A percentile compares a stretch with the other conserved stretches of the same genome.
Evolutionary conservation across 805 yeast genomes (phyloP).

Genomic region (Teunomyces tritomae): DNA sequence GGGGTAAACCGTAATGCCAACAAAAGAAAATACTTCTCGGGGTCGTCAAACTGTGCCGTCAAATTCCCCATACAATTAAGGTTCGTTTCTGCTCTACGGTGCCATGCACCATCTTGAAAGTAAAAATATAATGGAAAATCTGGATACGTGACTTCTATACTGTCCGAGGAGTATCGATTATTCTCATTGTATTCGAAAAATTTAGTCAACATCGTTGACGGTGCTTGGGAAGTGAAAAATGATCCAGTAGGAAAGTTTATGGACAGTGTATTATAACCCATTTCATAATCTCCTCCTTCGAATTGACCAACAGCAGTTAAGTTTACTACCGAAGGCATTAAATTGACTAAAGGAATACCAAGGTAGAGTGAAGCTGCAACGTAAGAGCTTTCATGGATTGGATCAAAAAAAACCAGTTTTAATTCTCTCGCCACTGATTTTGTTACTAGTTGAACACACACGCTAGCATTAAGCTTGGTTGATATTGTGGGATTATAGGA

Average conservation of each 20-base stretch:
- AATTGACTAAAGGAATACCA: neutral
- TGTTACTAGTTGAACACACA: neutral
- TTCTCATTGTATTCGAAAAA: neutral
- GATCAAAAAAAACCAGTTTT: neutral
- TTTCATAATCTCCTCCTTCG: conserved; percentile 12
- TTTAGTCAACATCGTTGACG: neutral
- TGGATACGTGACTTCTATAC: neutral
- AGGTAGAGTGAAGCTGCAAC: neutral
- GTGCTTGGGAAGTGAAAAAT: neutral
- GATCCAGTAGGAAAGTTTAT: neutral
- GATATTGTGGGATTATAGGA: neutral
- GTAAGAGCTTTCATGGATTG: neutral
- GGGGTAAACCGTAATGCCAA: neutral
- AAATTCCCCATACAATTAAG: neutral
- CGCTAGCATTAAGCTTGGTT: neutral
- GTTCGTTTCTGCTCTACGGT: neutral
- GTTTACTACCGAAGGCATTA: neutral
- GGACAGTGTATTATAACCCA: conserved; percentile 7
- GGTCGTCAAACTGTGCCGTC: neutral
- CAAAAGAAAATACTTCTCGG: neutral
- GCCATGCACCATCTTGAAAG: neutral
- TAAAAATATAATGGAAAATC: conserved; percentile 1
- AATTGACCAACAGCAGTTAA: conserved; percentile 11
- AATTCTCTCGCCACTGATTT: neutral
- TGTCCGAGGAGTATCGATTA: neutral